phyloP scores from a whole-genome alignment of 2,329 filamentous ascomycete species.

The Xylariales sp. region DNA sequence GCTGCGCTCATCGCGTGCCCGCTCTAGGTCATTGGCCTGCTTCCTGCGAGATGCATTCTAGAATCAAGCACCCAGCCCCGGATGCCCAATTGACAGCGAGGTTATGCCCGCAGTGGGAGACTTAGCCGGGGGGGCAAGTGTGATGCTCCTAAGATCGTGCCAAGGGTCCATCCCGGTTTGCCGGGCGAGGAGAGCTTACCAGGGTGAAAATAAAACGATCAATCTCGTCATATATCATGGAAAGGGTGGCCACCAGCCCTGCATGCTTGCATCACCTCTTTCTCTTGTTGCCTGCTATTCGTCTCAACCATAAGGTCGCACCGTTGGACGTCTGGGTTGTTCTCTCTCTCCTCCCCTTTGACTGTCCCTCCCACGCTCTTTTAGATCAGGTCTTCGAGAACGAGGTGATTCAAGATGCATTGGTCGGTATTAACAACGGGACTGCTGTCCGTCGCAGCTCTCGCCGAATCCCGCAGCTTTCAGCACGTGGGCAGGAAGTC shows the following conservation, averaged over 20 bases:
- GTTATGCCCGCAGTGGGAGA: too few species aligned
- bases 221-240: background rate
- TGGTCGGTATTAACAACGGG: slow-evolving; percentile 14
- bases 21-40: background rate
- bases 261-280: background rate
- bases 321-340: background rate
- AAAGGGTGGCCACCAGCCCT: background rate
- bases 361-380: background rate
- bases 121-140: too few species aligned
- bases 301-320: background rate
- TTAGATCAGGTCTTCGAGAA: background rate
- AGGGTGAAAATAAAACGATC: background rate
- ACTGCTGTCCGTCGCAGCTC: slow-evolving; percentile 17
- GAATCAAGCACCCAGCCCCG: background rate
- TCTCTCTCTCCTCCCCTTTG: background rate
- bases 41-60: background rate
- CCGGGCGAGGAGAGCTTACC: background rate
- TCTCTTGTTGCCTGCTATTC: background rate
- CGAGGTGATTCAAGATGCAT: slow-evolving; percentile 15
- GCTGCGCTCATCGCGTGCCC: background rate
- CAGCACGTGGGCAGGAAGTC: slow-evolving; percentile 26
- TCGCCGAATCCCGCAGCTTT: slow-evolving; percentile 17
- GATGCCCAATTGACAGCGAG: too few species aligned
- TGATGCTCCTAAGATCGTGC: too few species aligned
- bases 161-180: background rate